These are phyloP conservation scores for Colletotrichum viniferum DNA, from an alignment of 2,329 filamentous ascomycete species.

Conservation along the genomic window DNA sequence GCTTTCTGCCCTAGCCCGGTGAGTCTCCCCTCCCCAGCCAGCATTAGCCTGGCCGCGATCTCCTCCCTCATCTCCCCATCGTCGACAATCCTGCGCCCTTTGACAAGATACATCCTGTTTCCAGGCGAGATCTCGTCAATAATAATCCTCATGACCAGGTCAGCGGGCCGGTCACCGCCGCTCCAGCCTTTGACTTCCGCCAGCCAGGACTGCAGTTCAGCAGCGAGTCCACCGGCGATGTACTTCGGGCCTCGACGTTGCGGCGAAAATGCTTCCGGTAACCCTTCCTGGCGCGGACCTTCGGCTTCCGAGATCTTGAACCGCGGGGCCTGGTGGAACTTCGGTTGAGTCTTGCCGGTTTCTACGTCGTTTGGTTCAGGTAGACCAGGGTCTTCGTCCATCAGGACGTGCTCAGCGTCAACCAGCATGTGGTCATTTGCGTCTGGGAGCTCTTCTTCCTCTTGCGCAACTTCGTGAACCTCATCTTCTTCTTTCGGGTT, in stretches of 20 bases:
- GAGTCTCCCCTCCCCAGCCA: conserved; percentile 42
- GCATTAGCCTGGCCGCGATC: conserved; percentile 29
- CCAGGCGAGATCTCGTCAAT: conserved; percentile 36
- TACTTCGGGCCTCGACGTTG: conserved; percentile 38
- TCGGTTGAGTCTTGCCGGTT: conserved; percentile 34
- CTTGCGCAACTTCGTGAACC: background rate
- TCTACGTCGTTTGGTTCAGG: background rate
- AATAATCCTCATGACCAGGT: conserved; percentile 26
- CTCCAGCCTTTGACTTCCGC: conserved; percentile 43
- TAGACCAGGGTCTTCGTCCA: conserved; percentile 18
- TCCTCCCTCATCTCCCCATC: background rate
- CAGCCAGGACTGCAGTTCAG: conserved; percentile 44
- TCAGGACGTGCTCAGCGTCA: background rate
- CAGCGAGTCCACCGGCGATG: conserved; percentile 40
- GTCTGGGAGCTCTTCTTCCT: background rate
- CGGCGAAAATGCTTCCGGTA: conserved; percentile 36
- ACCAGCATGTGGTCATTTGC: background rate
- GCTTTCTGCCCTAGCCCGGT: conserved; percentile 37
- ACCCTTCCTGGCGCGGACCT: conserved; percentile 22
- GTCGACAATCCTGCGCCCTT: conserved; percentile 20
- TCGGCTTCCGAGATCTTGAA: conserved; percentile 38
- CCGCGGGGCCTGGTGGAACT: conserved; percentile 42
- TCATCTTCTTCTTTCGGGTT: background rate
- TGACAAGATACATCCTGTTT: conserved; percentile 38
- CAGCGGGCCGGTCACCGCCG: conserved; percentile 4